Evolutionary conservation across 345 rosid species (phyloP), one percentile per base, ranked within the genome.

Genomic region (Euphorbia pulcherrima): DNA sequence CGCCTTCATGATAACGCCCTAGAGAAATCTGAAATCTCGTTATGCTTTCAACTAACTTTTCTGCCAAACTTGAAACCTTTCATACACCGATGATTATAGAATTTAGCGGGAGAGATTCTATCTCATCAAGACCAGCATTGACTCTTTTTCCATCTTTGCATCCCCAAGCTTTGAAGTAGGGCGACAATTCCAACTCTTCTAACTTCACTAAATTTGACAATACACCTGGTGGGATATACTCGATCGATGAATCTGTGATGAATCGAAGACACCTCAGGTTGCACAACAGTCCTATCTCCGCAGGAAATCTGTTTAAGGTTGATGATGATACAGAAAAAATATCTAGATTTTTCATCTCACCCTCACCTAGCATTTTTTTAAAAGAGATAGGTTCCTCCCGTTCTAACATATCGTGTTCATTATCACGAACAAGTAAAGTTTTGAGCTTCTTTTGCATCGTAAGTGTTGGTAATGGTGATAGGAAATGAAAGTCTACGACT

Each of bases 31-130:
- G 21, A 37, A 60, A 60, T 37, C 64, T 60, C 20, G 4, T 37
- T 1, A 35, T 12, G 28, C 30, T 60, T 2, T 2, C 14, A 18
- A 56, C 60, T 5, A 26, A 27, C 65, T 33, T 33, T 33, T 33
- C 37, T 33, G 37, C 37, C 37, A 33, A 33, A 33, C 3, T 33
- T 33, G 37, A 33, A 76, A 7, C 67, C 27, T 30, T 64, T 2
- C 70, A 39, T 4, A 68, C 10, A 51, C 64, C 74, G 53, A 83
- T 3, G 0, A 10, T 0, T 75, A 72, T 0, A 13, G 50, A 12
- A 10, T 16, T 44, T 14, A 44, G 50, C 13, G 17, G 50, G 16
- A 44, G 50, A 1, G 50, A 44, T 12, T 44, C 50, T 7, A 44
- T 44, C 50, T 44, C 50, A 11, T 44, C 16, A 44, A 44, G 50